phyloP scores from a whole-genome alignment of 306 rosid species.

The Quercus parvula region DNA sequence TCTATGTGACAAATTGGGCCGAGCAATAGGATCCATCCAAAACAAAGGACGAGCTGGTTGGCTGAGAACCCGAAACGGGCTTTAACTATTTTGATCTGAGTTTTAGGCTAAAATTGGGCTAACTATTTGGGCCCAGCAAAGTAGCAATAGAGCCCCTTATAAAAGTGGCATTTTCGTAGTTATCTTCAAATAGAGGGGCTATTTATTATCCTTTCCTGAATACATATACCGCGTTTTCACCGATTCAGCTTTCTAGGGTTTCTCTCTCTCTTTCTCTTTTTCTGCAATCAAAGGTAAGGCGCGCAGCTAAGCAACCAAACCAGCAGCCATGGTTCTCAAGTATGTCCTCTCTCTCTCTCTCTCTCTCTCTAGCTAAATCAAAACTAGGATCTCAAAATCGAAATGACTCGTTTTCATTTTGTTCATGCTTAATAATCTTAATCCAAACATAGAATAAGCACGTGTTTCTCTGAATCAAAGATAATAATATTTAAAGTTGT shows the following conservation, averaged over 20 bases:
- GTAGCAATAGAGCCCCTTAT: too few relatives aligned
- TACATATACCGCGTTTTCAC: slow-evolving; percentile 1
- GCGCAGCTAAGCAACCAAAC: slow-evolving; percentile 10
- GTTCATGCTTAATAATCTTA: background rate
- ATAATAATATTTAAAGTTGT: background rate
- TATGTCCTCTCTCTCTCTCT: slow-evolving; percentile 10
- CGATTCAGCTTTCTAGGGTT: slow-evolving; percentile 35
- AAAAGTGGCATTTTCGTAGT: slow-evolving; percentile 27
- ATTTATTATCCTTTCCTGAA: background rate
- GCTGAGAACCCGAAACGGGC: background rate
- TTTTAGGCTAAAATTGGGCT: background rate
- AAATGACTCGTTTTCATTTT: too few relatives aligned
- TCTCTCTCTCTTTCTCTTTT: background rate
- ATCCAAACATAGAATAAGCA: background rate
- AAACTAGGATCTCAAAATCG: too few relatives aligned
- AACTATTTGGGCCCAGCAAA: background rate
- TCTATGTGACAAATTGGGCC: too few relatives aligned
- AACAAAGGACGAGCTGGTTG: background rate
- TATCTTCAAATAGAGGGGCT: background rate
- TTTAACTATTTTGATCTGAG: too few relatives aligned
- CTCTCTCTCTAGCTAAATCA: background rate
- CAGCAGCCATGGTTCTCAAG: slow-evolving; percentile 83
- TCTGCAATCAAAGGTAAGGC: background rate
- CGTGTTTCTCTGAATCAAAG: too few relatives aligned
- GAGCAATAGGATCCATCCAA: background rate